Evolutionary conservation across 495 filamentous ascomycete species (phyloP).

Genomic region (Xylaria flabelliformis): DNA sequence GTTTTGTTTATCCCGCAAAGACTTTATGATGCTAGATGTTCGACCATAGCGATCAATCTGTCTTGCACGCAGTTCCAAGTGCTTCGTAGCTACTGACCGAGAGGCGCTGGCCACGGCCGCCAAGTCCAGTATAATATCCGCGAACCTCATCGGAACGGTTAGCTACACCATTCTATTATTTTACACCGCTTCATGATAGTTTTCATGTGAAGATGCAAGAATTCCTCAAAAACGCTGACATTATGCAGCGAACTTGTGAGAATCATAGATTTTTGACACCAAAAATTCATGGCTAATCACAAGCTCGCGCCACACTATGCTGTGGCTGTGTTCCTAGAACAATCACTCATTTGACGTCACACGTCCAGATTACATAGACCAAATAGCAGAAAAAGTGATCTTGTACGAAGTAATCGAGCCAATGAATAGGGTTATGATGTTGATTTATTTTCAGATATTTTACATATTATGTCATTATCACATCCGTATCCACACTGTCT

Average conservation of each 20-base stretch:
- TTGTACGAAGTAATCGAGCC: background rate
- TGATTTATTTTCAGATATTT: slow-evolving; percentile 18
- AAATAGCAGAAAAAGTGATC: background rate
- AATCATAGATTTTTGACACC: slow-evolving; percentile 7
- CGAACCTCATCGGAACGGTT: slow-evolving; percentile 50
- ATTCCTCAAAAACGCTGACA: background rate
- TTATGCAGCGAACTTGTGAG: background rate
- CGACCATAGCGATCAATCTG: slow-evolving; percentile 80
- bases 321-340: slow-evolving; percentile 7
- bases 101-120: slow-evolving; percentile 80
- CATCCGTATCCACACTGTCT: slow-evolving; percentile 46
- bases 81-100: slow-evolving; percentile 76
- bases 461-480: slow-evolving; percentile 49
- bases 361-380: background rate
- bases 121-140: slow-evolving; percentile 72
- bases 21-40: slow-evolving; percentile 76
- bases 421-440: background rate
- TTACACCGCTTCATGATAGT: slow-evolving; percentile 18
- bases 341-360: background rate
- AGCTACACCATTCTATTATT: slow-evolving; percentile 21
- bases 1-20: slow-evolving; percentile 67
- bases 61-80: slow-evolving; percentile 74
- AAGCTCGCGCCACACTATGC: slow-evolving; percentile 39
- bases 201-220: background rate
- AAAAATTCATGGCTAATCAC: slow-evolving; percentile 12